Conservation (phyloP, 1,284 basidiomycete species). For the Sanghuangporus baumii region DNA sequence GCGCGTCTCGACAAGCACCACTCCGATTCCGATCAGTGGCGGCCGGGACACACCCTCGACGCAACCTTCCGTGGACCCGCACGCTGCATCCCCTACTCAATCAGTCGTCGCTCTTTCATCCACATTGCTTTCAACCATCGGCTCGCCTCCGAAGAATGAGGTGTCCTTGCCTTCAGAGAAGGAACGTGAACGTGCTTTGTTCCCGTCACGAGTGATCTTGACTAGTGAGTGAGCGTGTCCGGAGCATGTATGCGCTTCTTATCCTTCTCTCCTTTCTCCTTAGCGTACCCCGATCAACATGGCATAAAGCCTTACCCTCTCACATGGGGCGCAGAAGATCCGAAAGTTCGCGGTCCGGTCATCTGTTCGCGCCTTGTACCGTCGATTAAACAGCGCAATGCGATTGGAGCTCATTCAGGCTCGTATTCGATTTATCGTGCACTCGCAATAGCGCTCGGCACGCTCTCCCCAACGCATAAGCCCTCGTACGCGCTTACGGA, state of each 20-base stretch:
- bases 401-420: constrained; percentile 90
- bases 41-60: constrained; percentile 14
- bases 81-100: constrained; percentile 20
- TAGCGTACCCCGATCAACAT: constrained; percentile 69
- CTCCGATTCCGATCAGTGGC: not conserved
- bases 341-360: constrained; percentile 75
- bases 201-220: constrained; percentile 74
- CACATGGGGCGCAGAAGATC: constrained; percentile 73
- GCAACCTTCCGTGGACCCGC: constrained; percentile 1
- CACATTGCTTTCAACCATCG: constrained; percentile 26
- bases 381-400: constrained; percentile 87
- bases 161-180: constrained; percentile 37
- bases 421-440: constrained; percentile 95
- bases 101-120: constrained; percentile 25
- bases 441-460: constrained; percentile 86
- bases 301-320: constrained; percentile 76
- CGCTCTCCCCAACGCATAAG: constrained; percentile 79
- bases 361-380: constrained; percentile 83
- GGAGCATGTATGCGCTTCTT: constrained; percentile 1
- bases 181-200: constrained; percentile 67
- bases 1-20: not conserved
- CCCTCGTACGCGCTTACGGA: constrained; percentile 87
- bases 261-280: not conserved
- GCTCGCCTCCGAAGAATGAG: constrained; percentile 20
- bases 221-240: constrained; percentile 52